phyloP scores from a whole-genome alignment of 2,329 filamentous ascomycete species.

The Aspergillus arachidicola region DNA sequence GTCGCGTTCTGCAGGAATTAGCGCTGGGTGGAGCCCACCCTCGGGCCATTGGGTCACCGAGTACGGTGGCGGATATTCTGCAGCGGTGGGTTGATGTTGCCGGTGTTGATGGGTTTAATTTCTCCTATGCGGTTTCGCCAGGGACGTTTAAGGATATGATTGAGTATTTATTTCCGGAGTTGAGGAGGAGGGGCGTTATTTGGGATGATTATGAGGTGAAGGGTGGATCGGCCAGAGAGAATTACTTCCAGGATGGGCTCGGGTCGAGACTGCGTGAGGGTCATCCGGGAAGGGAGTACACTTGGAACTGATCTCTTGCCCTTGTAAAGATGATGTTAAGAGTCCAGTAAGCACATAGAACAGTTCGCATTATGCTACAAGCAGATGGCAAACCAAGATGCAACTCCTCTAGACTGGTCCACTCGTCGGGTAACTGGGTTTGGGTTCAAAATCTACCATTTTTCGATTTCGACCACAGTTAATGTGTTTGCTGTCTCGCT shows the following conservation, averaged over 20 bases:
- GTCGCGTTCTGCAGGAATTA: conserved; percentile 27
- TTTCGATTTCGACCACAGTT: too few species aligned
- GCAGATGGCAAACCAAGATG: too few species aligned
- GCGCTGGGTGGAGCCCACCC: conserved; percentile 16
- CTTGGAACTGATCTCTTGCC: neutral
- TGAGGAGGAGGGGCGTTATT: conserved; percentile 34
- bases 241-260: conserved; percentile 6
- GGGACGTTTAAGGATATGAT: conserved; percentile 31
- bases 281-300: conserved; percentile 5
- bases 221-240: conserved; percentile 25
- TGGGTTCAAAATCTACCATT: too few species aligned
- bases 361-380: too few species aligned
- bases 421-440: too few species aligned
- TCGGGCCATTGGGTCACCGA: conserved; percentile 9
- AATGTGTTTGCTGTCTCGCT: too few species aligned
- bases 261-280: conserved; percentile 7
- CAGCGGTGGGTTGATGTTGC: conserved; percentile 27
- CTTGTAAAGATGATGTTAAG: too few species aligned
- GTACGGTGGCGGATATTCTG: conserved; percentile 31
- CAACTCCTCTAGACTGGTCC: too few species aligned
- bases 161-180: conserved; percentile 26
- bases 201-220: conserved; percentile 39
- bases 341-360: too few species aligned
- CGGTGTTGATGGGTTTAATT: conserved; percentile 31
- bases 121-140: conserved; percentile 24